Conservation (phyloP, 768 basidiomycete species). For the Tylopilus sp. region DNA sequence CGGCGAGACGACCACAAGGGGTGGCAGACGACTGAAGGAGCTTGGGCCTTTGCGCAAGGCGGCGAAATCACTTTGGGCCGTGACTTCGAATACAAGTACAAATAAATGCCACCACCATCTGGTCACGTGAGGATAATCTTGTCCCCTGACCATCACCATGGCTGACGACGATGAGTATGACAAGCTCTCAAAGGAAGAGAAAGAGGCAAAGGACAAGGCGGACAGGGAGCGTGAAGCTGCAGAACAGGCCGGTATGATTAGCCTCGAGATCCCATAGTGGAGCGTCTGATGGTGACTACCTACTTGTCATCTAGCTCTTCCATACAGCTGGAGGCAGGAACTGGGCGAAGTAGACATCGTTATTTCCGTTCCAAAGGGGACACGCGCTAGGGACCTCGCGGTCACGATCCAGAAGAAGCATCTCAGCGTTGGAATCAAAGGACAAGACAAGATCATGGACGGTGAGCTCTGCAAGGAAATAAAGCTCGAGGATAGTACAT, state of each 20-base stretch:
- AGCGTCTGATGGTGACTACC: constrained; percentile 16
- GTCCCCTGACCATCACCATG: constrained; percentile 27
- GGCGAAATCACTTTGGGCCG: constrained; percentile 15
- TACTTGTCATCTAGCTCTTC: constrained; percentile 57
- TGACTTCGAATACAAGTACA: constrained; percentile 24
- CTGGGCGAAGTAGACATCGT: constrained; percentile 82
- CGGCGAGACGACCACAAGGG: constrained; percentile 10
- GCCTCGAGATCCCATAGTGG: constrained; percentile 13
- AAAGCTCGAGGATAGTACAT: constrained; percentile 95
- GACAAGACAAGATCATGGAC: constrained; percentile 78
- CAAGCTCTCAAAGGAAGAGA: constrained; percentile 71
- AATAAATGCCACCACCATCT: constrained; percentile 18
- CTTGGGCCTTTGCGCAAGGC: constrained; percentile 8
- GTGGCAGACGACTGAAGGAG: constrained; percentile 7
- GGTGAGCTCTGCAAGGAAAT: constrained; percentile 92
- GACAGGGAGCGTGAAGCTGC: constrained; percentile 64
- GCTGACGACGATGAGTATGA: constrained; percentile 61
- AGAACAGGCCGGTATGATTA: constrained; percentile 79
- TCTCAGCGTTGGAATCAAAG: constrained; percentile 82
- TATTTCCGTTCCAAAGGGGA: constrained; percentile 84
- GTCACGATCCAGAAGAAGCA: constrained; percentile 79
- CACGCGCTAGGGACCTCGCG: constrained; percentile 70
- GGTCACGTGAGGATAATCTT: constrained; percentile 30
- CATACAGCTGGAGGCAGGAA: constrained; percentile 90
- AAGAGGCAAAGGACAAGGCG: constrained; percentile 65